Evolutionary conservation across 129 eudicot genomes (phyloP), one percentile per base, ranked within the genome.

Genomic region (Kitagawia praeruptora): DNA sequence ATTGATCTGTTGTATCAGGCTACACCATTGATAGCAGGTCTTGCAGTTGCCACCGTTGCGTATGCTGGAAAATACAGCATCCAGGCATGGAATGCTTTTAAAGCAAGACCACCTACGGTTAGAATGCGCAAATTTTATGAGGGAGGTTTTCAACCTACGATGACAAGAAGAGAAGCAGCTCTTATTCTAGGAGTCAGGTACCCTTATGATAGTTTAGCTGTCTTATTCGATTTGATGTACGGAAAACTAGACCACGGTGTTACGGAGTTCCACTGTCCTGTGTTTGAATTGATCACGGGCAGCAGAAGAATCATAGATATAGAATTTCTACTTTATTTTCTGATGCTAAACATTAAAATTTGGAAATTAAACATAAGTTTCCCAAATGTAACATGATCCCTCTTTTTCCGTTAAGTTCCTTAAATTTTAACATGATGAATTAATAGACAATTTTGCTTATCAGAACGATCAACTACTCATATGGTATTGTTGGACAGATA

Each of bases 111-210:
- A 75, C 89, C 92, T 49, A 79, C 85, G 44, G 81, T 90, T 21
- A 80, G 87, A 78, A 67, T 89, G 58, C 92, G 98, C 79, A 89
- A 87, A 80, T 94, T 94, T 74, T 94, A 94, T 73, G 92, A 90
- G 81, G 98, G 98, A 3, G 98, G 98, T 81, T 94, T 94, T 47
- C 96, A 94, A 70, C 91, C 89, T 31, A 83, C 85, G 56, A 94
- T 94, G 98, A 94, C 96, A n/a, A 87, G 88, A 81, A 87, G 98
- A 76, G 98, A 94, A 85, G 98, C 96, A n/a, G 91, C 97, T 25
- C 97, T 94, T 48, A 89, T 94, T 82, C 97, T 94, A 82, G 98
- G 98, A 67, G 92, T 94, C 75, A 91, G 97, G 98, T 91, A 82
- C n/a, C 12, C 23, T 67, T 14, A 3, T 48, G 8, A 74, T 39